Evolutionary conservation across 2,329 filamentous ascomycete species (phyloP).

Genomic region (Microsporum ferrugineum): DNA sequence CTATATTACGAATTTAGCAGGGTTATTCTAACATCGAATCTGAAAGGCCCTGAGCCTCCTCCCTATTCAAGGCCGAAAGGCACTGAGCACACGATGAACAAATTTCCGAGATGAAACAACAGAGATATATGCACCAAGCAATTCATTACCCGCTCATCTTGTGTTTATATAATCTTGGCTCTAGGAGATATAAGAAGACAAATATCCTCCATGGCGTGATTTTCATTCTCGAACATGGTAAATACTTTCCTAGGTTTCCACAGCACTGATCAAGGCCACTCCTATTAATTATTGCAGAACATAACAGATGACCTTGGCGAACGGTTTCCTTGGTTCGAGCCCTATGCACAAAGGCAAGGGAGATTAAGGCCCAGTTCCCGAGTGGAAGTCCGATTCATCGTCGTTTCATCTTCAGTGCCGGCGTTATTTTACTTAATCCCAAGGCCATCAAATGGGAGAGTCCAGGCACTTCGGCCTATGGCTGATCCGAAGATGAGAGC

Average conservation of each 20-base stretch:
- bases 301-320: neutral
- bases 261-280: too few relatives aligned
- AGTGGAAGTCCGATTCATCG: neutral
- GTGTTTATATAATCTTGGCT: neutral
- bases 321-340: neutral
- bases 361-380: neutral
- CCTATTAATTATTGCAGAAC: too few relatives aligned
- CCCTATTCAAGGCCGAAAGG: neutral
- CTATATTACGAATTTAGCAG: neutral
- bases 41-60: neutral
- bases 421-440: too few relatives aligned
- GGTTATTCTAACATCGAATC: neutral
- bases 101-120: neutral
- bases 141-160: neutral
- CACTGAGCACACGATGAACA: neutral
- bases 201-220: neutral
- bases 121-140: neutral
- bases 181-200: neutral
- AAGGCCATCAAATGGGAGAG: too few relatives aligned
- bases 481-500: too few relatives aligned
- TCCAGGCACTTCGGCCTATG: too few relatives aligned
- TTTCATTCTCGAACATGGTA: too few relatives aligned
- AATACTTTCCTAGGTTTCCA: too few relatives aligned
- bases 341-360: neutral
- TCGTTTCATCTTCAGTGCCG: neutral